These are phyloP conservation scores for Yamadazyma pseudoaaseri DNA, from an alignment of 1,139 yeast genomes.

Conservation along the genomic window DNA sequence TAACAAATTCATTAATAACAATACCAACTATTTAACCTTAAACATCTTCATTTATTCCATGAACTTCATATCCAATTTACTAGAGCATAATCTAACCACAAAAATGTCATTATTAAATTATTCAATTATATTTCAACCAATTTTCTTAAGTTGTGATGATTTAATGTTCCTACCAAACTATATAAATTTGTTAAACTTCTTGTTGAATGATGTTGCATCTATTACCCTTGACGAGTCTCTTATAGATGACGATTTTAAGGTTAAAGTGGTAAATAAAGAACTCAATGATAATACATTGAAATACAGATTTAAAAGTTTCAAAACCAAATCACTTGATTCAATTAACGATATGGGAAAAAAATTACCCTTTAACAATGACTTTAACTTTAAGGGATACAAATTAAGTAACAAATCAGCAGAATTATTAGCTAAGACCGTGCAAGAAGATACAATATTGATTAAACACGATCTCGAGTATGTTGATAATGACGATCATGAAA, in stretches of 20 bases:
- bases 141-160: conserved; percentile 15
- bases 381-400: conserved; percentile 10
- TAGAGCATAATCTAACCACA: conserved; percentile 10
- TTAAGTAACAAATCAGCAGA: conserved; percentile 11
- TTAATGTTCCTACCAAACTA: conserved; percentile 14
- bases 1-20: conserved; percentile 12
- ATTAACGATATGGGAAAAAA: conserved; percentile 13
- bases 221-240: conserved; percentile 5
- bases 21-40: conserved; percentile 7
- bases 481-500: not conserved
- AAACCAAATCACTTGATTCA: conserved; percentile 16
- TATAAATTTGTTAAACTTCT: conserved; percentile 13
- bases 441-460: conserved; percentile 1
- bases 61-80: conserved; percentile 11
- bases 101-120: conserved; percentile 18
- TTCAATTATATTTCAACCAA: conserved; percentile 20
- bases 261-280: not conserved
- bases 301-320: conserved; percentile 15
- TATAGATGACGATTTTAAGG: conserved; percentile 7
- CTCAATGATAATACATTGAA: conserved; percentile 6
- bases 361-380: conserved; percentile 7
- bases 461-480: not conserved
- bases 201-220: conserved; percentile 8
- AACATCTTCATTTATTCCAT: conserved; percentile 15
- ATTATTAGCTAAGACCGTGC: conserved; percentile 6